phyloP scores from a whole-genome alignment of 2,329 filamentous ascomycete genomes.

The Diplodia intermedia region DNA sequence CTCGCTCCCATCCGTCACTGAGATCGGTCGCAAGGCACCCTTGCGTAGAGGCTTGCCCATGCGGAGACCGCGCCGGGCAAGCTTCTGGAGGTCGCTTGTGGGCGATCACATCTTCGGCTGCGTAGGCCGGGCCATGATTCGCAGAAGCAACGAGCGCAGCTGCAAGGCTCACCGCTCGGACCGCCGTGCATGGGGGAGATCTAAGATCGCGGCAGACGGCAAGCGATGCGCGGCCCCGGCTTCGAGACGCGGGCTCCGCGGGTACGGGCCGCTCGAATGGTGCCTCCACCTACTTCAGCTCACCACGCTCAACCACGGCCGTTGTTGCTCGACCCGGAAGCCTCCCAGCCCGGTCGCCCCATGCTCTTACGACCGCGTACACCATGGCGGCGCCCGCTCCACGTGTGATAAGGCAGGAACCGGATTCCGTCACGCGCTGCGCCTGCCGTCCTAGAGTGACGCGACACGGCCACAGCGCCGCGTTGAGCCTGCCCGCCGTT shows the following conservation, averaged over 20 bases:
- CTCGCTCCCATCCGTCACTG: not conserved
- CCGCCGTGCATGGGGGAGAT: conserved; percentile 22
- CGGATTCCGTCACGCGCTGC: conserved; percentile 16
- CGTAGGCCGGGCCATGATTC: conserved; percentile 12
- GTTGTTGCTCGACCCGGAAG: not conserved
- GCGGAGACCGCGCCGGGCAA: not conserved
- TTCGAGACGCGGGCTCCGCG: not conserved
- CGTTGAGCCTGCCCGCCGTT: conserved; percentile 11
- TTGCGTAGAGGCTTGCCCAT: conserved; percentile 13
- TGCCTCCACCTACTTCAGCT: conserved; percentile 10
- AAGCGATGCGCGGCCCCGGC: conserved; percentile 9
- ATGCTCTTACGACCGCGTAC: conserved; percentile 27
- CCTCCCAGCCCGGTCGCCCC: conserved; percentile 13
- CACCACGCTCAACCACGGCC: not conserved
- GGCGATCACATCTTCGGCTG: conserved; percentile 27
- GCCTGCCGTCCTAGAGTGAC: conserved; percentile 10
- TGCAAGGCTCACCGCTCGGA: conserved; percentile 29
- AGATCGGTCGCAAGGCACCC: conserved; percentile 14
- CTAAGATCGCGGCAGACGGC: conserved; percentile 29
- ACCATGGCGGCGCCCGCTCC: not conserved
- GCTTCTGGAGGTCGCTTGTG: conserved; percentile 2
- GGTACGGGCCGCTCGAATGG: conserved; percentile 8
- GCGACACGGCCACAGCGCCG: conserved; percentile 21
- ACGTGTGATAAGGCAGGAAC: conserved; percentile 27
- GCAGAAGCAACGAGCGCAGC: conserved; percentile 5